Base-by-base conservation (phyloP, 1,139 yeast genomes). In the Suhomyces atakaporum region DNA sequence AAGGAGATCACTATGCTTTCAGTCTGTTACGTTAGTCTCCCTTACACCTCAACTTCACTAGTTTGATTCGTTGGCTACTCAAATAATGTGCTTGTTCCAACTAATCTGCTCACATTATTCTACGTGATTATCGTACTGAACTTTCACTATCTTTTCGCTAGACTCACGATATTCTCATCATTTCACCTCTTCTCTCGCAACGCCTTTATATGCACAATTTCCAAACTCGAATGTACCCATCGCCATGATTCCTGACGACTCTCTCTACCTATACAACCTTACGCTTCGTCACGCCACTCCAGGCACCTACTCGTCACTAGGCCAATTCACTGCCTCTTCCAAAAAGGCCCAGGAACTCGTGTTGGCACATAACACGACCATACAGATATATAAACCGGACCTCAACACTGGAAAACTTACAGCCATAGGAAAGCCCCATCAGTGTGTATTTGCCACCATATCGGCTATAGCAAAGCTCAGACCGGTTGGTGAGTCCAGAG, bases 261-360 rank as follows among this genome's bases (percentile, higher is more conserved):
- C 72, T n/a, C 54, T 81, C 36, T 73, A 65, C 42, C 67, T 88
- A 26, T 88, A 87, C 58, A 75, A 86, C 48, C 66, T 84, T 41
- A 84, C 95, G 4, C 63, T 88, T 21, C 73, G 73, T 46, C 68
- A 64, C 18, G 81, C 89, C 7, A 58, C 80, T 5, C 69, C 79
- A 30, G 69, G 79, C 5, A 59, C 70, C 11, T 59, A 63, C 28
- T 71, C 90, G 2, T 65, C 82, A 9, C 69, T 78, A 3, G 97
- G 97, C 1, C 77, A 75, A 45, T 89, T 89, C 55, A 60, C 75
- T 1, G 85, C 84, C 9, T 20, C 39, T 12, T 52, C 54, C 14
- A 66, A 63, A 40, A 72, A 73, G 47, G 59, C 72, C n/a, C 90
- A 85, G 54, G 83, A 83, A 44, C 62, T 87, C n/a, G 73, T 83